These are phyloP conservation scores for Yarrowia sp. DNA, from an alignment of 805 yeast species.

Conservation along the genomic window DNA sequence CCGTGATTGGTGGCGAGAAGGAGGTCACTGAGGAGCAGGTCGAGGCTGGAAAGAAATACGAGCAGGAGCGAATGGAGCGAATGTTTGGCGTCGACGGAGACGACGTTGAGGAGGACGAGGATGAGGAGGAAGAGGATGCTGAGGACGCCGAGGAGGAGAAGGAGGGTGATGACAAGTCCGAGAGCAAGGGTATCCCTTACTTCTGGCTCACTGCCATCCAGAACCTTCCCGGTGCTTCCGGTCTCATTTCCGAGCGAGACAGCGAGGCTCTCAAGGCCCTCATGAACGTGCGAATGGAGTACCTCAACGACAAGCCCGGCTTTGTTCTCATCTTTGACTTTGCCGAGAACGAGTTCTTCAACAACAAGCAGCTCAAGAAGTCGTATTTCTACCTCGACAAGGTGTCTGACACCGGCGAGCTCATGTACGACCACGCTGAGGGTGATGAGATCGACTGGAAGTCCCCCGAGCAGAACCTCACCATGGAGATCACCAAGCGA, in stretches of 20 bases:
- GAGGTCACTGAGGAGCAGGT: slow-evolving; percentile 81
- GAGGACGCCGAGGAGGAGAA: slow-evolving; percentile 48
- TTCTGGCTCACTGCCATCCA: slow-evolving; percentile 97
- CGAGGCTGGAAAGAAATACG: slow-evolving; percentile 65
- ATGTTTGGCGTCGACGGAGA: slow-evolving; percentile 45
- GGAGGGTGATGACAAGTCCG: slow-evolving; percentile 28
- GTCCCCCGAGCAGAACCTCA: slow-evolving; percentile 74
- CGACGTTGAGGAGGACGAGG: slow-evolving; percentile 40
- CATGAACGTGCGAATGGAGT: slow-evolving; percentile 69
- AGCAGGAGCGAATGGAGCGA: slow-evolving; percentile 44
- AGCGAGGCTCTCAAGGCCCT: slow-evolving; percentile 72
- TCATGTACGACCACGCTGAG: slow-evolving; percentile 94
- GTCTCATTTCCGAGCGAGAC: slow-evolving; percentile 85
- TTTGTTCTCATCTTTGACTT: slow-evolving; percentile 84
- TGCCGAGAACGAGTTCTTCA: slow-evolving; percentile 68
- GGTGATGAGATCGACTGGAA: slow-evolving; percentile 85
- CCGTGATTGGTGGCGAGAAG: slow-evolving; percentile 63
- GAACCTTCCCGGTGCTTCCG: slow-evolving; percentile 75
- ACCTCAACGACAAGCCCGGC: slow-evolving; percentile 70
- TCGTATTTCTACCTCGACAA: slow-evolving; percentile 92
- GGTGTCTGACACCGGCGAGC: slow-evolving; percentile 91
- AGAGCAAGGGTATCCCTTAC: slow-evolving; percentile 75
- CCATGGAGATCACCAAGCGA: slow-evolving; percentile 84
- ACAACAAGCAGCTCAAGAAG: slow-evolving; percentile 69
- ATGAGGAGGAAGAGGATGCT: slow-evolving; percentile 43